phyloP scores from a whole-genome alignment of 257 asterid genomes.

The Scutellaria barbata region DNA sequence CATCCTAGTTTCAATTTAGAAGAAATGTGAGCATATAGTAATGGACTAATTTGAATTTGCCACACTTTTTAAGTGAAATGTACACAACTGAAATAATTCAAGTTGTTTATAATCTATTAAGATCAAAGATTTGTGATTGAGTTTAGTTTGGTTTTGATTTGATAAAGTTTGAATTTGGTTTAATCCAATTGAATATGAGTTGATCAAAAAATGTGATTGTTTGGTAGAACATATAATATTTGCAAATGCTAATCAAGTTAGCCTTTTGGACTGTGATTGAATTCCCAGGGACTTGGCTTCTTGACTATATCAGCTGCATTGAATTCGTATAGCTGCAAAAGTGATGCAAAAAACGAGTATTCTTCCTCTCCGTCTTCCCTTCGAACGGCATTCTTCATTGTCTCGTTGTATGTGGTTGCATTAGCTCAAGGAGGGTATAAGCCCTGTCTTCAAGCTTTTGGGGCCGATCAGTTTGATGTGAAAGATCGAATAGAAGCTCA shows the following conservation, averaged over 20 bases:
- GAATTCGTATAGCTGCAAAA: constrained; percentile 37
- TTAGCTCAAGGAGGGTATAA: constrained; percentile 58
- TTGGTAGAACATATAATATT: no score
- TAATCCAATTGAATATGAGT: constrained; percentile 4
- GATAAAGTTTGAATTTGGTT: neutral
- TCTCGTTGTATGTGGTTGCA: constrained; percentile 47
- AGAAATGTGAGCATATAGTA: no score
- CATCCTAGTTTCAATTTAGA: no score
- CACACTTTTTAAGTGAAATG: no score
- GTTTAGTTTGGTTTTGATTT: no score
- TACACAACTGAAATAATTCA: no score
- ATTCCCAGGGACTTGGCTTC: constrained; percentile 44
- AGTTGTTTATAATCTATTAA: no score
- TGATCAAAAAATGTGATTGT: neutral
- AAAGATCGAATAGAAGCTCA: constrained; percentile 34
- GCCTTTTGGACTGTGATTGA: constrained; percentile 2
- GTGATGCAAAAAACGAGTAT: neutral
- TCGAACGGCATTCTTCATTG: constrained; percentile 39
- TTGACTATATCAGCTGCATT: constrained; percentile 47
- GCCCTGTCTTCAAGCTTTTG: constrained; percentile 47
- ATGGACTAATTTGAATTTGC: no score
- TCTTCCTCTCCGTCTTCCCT: constrained; percentile 40
- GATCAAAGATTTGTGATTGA: no score
- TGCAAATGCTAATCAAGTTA: neutral
- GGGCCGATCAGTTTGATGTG: constrained; percentile 51